phyloP scores from a whole-genome alignment of 768 basidiomycete species.

The Suillus weaverae region DNA sequence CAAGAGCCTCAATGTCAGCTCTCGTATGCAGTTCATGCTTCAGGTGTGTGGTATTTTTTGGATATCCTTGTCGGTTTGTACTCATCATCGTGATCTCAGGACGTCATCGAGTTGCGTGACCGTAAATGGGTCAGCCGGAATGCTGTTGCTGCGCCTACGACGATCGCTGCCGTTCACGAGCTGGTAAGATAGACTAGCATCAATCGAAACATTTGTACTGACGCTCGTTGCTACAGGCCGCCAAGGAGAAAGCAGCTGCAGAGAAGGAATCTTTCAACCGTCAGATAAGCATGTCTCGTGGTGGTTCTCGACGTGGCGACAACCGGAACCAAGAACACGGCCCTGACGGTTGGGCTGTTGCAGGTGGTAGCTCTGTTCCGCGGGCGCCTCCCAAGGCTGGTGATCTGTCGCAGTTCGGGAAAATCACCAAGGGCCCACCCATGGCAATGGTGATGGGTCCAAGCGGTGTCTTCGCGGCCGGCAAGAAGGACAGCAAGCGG shows the following conservation, averaged over 20 bases:
- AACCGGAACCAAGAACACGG: slow-evolving; percentile 64
- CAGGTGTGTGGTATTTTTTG: slow-evolving; percentile 56
- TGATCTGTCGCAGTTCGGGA: slow-evolving; percentile 86
- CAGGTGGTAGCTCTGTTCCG: slow-evolving; percentile 50
- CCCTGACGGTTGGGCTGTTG: slow-evolving; percentile 87
- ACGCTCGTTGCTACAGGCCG: slow-evolving; percentile 50
- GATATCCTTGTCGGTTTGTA: slow-evolving; percentile 1
- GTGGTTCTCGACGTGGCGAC: slow-evolving; percentile 86
- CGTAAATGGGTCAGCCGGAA: slow-evolving; percentile 81
- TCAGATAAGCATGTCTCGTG: slow-evolving; percentile 80
- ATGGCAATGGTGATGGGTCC: slow-evolving; percentile 73
- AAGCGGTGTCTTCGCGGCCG: slow-evolving; percentile 75
- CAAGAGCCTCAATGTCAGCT: slow-evolving; percentile 73
- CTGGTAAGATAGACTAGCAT: slow-evolving; percentile 22
- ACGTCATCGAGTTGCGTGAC: slow-evolving; percentile 84
- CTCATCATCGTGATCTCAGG: slow-evolving; percentile 47
- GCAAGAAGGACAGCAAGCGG: slow-evolving; percentile 68
- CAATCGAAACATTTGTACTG: neutral
- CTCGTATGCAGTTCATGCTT: slow-evolving; percentile 95
- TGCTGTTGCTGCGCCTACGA: slow-evolving; percentile 75
- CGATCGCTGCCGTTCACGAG: slow-evolving; percentile 87
- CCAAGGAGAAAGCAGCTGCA: slow-evolving; percentile 73
- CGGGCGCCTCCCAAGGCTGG: slow-evolving; percentile 78
- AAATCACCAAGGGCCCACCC: slow-evolving; percentile 69
- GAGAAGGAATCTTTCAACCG: slow-evolving; percentile 63